A percentile compares a stretch with the other conserved stretches of the same genome.
phyloP scores from a whole-genome alignment of 169 alveolate genomes.

The Theileria annulata region DNA sequence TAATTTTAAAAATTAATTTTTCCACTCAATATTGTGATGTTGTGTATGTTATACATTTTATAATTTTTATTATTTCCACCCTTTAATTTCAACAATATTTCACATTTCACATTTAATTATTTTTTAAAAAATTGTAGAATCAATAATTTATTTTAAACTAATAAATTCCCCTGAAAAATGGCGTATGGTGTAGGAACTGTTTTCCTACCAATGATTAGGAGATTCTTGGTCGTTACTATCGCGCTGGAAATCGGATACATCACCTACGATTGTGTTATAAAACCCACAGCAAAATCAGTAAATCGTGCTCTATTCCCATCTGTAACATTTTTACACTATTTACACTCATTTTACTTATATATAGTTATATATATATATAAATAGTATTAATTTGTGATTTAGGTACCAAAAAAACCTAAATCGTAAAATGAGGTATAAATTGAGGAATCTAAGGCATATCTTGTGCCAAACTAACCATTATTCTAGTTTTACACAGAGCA shows the following conservation, averaged over 20 bases:
- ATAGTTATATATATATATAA: no score
- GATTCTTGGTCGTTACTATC: conserved; percentile 33
- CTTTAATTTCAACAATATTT: neutral
- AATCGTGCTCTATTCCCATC: conserved; percentile 24
- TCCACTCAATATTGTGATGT: neutral
- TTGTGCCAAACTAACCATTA: neutral
- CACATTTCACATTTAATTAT: neutral
- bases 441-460: neutral
- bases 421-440: neutral
- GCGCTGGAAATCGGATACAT: conserved; percentile 27
- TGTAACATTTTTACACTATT: conserved; percentile 28
- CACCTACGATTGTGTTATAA: conserved; percentile 50
- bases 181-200: conserved; percentile 68
- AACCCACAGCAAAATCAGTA: conserved; percentile 31
- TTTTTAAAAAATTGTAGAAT: neutral
- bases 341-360: neutral
- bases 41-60: neutral
- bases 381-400: no score
- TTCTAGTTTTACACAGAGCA: neutral
- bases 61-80: neutral
- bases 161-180: conserved; percentile 19
- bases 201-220: conserved; percentile 64
- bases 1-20: conserved; percentile 13
- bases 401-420: neutral
- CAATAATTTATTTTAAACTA: neutral